phyloP scores from a whole-genome alignment of 176 grass and related monocot species.

The Cymbopogon citratus region DNA sequence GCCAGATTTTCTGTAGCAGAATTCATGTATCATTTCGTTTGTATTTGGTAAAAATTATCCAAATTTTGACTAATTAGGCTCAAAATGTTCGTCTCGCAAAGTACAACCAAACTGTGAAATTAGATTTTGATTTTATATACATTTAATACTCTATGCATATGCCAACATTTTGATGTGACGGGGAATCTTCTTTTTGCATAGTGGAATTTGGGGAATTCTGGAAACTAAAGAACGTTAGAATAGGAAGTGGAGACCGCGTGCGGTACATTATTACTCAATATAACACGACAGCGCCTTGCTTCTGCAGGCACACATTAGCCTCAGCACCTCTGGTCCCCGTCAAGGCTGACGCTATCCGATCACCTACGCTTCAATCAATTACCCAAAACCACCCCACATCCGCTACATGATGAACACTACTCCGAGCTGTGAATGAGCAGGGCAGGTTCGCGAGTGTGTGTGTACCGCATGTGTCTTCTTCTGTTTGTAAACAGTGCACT shows the following conservation, averaged over 20 bases:
- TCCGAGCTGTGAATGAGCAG: background rate
- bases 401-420: background rate
- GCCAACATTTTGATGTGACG: no score
- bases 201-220: no score
- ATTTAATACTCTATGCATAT: no score
- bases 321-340: background rate
- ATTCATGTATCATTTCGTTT: no score
- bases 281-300: background rate
- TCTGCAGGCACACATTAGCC: background rate
- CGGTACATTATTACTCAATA: background rate
- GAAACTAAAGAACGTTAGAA: no score
- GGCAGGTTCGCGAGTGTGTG: background rate
- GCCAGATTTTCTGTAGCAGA: no score
- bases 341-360: constrained; percentile 17
- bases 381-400: background rate
- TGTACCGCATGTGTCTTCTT: background rate
- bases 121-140: no score
- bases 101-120: no score
- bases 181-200: no score
- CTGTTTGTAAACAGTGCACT: background rate
- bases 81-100: no score
- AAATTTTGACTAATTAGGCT: no score
- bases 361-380: constrained; percentile 30
- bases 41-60: no score
- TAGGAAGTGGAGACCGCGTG: background rate